phyloP scores from a whole-genome alignment of 345 rosid genomes.

The Iberis pinnata region DNA sequence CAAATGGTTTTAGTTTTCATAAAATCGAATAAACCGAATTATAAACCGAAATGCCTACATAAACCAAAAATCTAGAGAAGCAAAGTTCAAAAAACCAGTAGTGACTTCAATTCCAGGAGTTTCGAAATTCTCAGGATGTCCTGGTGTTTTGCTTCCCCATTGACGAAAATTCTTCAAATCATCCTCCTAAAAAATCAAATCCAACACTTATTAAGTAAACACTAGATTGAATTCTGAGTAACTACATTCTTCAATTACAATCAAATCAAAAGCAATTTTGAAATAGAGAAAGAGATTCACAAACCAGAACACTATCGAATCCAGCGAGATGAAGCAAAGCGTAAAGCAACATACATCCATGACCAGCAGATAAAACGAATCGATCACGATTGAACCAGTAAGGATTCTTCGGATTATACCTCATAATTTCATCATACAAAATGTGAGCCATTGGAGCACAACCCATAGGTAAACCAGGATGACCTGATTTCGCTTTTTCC shows the following conservation, averaged over 20 bases:
- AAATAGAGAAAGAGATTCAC: slow-evolving; percentile 13
- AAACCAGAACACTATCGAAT: slow-evolving; percentile 78
- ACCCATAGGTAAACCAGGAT: slow-evolving; percentile 55
- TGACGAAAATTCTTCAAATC: slow-evolving; percentile 89
- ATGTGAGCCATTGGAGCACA: slow-evolving; percentile 89
- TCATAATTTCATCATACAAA: slow-evolving; percentile 94
- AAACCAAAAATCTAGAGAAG: not conserved
- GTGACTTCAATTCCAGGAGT: slow-evolving; percentile 99
- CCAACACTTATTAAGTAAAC: not conserved
- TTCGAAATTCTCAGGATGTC: slow-evolving; percentile 99
- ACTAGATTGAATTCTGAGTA: too few relatives aligned
- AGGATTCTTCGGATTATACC: slow-evolving; percentile 94
- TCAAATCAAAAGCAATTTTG: not conserved
- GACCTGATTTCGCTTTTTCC: slow-evolving; percentile 54
- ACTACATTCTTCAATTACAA: slow-evolving; percentile 17
- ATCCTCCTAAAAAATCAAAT: slow-evolving; percentile 55
- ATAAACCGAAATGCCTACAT: too few relatives aligned
- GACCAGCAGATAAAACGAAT: slow-evolving; percentile 91
- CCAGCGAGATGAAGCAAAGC: slow-evolving; percentile 97
- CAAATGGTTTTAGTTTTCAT: too few relatives aligned
- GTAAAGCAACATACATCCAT: slow-evolving; percentile 95
- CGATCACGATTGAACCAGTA: slow-evolving; percentile 99
- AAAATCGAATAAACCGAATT: too few relatives aligned
- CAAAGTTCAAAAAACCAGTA: slow-evolving; percentile 55
- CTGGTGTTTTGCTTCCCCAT: slow-evolving; percentile 97